phyloP scores from a whole-genome alignment of 2,329 filamentous ascomycete genomes.

The Eutypa lata region DNA sequence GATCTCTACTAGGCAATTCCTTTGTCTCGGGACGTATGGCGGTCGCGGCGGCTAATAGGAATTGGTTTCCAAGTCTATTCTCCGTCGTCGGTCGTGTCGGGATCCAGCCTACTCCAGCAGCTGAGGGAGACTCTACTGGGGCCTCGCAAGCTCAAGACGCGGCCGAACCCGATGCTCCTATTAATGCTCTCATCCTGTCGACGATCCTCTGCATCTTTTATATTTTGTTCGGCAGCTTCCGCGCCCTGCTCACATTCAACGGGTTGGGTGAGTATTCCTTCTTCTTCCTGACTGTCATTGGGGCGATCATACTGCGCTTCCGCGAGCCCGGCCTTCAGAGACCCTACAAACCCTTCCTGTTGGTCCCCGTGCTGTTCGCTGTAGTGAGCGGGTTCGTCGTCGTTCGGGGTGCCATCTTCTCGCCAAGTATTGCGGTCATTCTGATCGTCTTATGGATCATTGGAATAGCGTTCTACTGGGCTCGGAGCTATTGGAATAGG shows the following conservation, averaged over 20 bases:
- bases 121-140: no score
- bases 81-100: conserved; percentile 43
- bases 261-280: conserved; percentile 60
- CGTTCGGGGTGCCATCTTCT: conserved; percentile 55
- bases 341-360: conserved; percentile 52
- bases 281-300: conserved; percentile 61
- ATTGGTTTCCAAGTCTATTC: conserved; percentile 48
- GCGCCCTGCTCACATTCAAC: conserved; percentile 58
- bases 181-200: conserved; percentile 52
- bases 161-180: conserved; percentile 44
- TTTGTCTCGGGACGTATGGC: conserved; percentile 61
- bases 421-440: conserved; percentile 49
- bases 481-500: conserved; percentile 3
- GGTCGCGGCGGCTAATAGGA: conserved; percentile 52
- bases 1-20: conserved; percentile 60
- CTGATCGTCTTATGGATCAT: conserved; percentile 49
- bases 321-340: conserved; percentile 52
- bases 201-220: conserved; percentile 51
- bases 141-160: no score
- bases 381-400: conserved; percentile 60
- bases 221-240: conserved; percentile 59
- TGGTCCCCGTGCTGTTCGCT: conserved; percentile 51
- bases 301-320: conserved; percentile 53
- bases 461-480: conserved; percentile 43
- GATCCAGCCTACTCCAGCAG: conserved; percentile 7